Conservation (phyloP, 2,329 filamentous ascomycete genomes). For the Cercospora sojina region DNA sequence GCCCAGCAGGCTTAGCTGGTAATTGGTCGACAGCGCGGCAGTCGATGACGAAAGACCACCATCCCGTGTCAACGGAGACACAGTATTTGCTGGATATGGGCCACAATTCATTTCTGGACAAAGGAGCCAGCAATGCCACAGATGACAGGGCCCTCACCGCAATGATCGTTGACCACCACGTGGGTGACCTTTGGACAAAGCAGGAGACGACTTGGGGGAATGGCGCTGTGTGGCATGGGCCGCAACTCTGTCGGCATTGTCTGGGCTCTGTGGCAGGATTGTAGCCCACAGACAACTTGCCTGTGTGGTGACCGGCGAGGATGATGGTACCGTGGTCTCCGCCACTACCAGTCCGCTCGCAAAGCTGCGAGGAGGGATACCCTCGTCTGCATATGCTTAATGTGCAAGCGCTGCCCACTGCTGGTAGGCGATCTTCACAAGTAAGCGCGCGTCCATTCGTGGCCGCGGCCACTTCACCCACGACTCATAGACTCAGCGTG, state of each 20-base stretch:
- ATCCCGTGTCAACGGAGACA: neutral
- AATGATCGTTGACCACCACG: conserved; percentile 1
- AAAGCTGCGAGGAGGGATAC: conserved; percentile 3
- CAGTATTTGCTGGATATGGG: conserved; percentile 5
- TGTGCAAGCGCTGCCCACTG: neutral
- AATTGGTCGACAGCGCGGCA: neutral
- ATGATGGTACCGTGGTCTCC: neutral
- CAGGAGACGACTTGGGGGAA: neutral
- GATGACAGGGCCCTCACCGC: conserved; percentile 11
- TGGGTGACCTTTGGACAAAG: neutral
- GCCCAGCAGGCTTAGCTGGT: conserved; percentile 2
- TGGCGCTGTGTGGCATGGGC: neutral
- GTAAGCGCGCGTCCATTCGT: neutral
- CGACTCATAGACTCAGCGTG: neutral
- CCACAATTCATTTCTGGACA: conserved; percentile 1
- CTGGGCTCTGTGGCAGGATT: neutral
- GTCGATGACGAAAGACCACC: conserved; percentile 3
- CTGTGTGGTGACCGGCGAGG: neutral
- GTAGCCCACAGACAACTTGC: neutral
- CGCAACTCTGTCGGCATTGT: conserved; percentile 2
- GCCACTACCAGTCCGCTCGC: neutral
- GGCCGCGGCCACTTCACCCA: neutral
- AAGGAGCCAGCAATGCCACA: neutral
- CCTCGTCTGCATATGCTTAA: neutral
- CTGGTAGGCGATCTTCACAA: neutral